These are phyloP conservation scores for Hypoxylon sp. DNA, from an alignment of 2,329 filamentous ascomycete genomes.

Conservation along the genomic window DNA sequence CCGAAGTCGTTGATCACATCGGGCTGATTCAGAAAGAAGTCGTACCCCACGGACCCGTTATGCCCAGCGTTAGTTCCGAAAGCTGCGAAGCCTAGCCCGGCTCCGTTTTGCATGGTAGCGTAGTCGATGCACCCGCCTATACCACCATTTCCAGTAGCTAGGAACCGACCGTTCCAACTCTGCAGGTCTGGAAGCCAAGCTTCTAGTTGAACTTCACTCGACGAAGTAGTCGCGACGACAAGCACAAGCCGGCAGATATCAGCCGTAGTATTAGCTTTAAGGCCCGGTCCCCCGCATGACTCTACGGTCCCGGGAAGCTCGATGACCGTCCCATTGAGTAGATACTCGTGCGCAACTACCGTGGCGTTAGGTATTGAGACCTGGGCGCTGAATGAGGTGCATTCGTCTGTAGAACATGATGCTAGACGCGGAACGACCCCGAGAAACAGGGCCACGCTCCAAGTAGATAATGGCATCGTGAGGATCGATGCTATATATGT, in stretches of 20 bases:
- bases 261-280: constrained; percentile 23
- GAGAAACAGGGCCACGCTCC: not conserved
- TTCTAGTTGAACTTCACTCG: constrained; percentile 39
- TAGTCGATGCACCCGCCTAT: constrained; percentile 58
- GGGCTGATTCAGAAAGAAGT: constrained; percentile 46
- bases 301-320: constrained; percentile 30
- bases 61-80: constrained; percentile 59
- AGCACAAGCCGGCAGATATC: constrained; percentile 35
- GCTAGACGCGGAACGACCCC: not conserved
- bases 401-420: constrained; percentile 12
- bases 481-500: not conserved
- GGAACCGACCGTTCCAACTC: constrained; percentile 55
- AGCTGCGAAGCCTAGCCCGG: constrained; percentile 55
- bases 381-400: not conserved
- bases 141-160: constrained; percentile 59
- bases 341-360: constrained; percentile 14
- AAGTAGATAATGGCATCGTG: constrained; percentile 2
- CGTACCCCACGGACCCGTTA: constrained; percentile 53
- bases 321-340: constrained; percentile 18
- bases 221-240: constrained; percentile 24
- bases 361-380: constrained; percentile 22
- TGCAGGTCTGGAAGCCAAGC: constrained; percentile 38
- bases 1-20: constrained; percentile 51
- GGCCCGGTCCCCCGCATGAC: constrained; percentile 33
- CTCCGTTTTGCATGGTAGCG: constrained; percentile 56